Evolutionary conservation across 768 basidiomycete genomes (phyloP), one percentile per base, ranked within the genome.

Genomic region (Pilatotrama ljubarskyi): DNA sequence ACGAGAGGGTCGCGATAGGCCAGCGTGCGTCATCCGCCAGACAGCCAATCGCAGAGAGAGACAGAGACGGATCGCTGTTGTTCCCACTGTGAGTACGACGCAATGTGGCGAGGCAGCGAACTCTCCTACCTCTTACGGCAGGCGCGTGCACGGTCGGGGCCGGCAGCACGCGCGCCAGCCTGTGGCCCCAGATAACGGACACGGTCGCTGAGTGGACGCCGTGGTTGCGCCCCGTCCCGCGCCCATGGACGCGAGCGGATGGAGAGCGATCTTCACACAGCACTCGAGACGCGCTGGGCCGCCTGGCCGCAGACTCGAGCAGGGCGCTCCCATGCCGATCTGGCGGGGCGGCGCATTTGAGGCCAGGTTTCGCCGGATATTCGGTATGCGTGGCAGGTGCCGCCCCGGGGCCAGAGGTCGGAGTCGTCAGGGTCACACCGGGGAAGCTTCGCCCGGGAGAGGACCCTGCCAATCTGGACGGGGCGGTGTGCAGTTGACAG

Each of bases 31-130:
- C 35, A n/a, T 44, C 5, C 43, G 7, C 25, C 18, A 8, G n/a
- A 18, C 32, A 43, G 24, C 44, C 32, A 29, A 48, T 20, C 10
- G 55, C 51, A 44, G 55, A 44, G 29, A 14, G 37, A 18, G 26
- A 8, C 46, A 36, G 55, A 26, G 15, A 38, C 38, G 40, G 32
- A 35, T 43, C 53, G 38, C 25, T 47, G 52, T 18, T n/a, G 9
- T 63, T 63, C 61, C 61, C 61, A 63, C 61, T 63, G 61, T 63
- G 61, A 63, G 56, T 52, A 55, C 47, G 24, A 40, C 46, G 17
- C 22, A 38, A 37, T 41, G 44, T 47, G 38, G 50, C 40, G 38
- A 25, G 48, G 47, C 22, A 44, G 52, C 52, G 43, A 46, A 44
- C 41, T 2, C 38, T 36, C 52, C 32, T 58, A 58, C 61, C 56